phyloP scores from a whole-genome alignment of 768 basidiomycete species.

The Naganishia friedmannii region DNA sequence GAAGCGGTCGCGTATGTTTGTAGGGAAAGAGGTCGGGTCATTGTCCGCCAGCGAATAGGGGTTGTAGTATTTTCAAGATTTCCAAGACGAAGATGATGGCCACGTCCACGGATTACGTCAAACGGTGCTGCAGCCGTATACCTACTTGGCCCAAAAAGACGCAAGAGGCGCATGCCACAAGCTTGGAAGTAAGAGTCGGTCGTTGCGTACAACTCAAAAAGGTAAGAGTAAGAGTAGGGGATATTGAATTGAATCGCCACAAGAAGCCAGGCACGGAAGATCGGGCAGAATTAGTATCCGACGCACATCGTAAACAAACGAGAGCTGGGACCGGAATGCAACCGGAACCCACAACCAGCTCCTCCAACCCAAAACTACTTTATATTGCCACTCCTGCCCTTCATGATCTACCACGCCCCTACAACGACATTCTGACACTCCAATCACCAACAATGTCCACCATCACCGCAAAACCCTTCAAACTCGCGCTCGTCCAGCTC shows the following conservation, averaged over 20 bases:
- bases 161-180: conserved; percentile 1
- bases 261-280: neutral
- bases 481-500: conserved; percentile 83
- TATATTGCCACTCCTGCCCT: too few relatives aligned
- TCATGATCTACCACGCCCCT: neutral
- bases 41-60: neutral
- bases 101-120: neutral
- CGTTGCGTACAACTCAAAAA: neutral
- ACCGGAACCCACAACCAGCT: neutral
- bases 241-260: neutral
- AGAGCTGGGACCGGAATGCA: neutral
- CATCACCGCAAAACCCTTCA: conserved; percentile 65
- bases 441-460: conserved; percentile 40
- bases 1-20: neutral
- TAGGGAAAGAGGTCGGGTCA: neutral
- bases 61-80: too few relatives aligned
- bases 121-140: neutral
- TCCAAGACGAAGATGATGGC: too few relatives aligned
- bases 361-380: too few relatives aligned
- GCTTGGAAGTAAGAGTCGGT: neutral
- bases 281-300: too few relatives aligned
- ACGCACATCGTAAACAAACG: conserved; percentile 2
- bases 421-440: neutral
- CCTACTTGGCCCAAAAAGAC: neutral
- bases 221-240: too few relatives aligned